These are phyloP conservation scores for Paradendryphiella salina DNA, from an alignment of 2,329 filamentous ascomycete species.

Conservation along the genomic window DNA sequence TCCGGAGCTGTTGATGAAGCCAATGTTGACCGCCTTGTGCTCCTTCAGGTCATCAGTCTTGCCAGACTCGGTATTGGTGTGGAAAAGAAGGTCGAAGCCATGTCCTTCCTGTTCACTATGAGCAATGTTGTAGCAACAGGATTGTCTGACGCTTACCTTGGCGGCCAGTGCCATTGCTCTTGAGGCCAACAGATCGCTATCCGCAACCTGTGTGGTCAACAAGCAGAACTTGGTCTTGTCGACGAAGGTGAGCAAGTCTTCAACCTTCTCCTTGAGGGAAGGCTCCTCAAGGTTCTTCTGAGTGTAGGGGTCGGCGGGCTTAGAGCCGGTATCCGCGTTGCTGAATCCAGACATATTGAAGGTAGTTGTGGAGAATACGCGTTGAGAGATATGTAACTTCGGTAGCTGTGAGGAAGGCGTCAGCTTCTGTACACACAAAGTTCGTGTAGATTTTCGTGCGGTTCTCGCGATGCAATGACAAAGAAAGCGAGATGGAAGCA, in stretches of 20 bases:
- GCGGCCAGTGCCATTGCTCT: conserved; percentile 84
- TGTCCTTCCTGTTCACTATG: conserved; percentile 64
- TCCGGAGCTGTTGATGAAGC: conserved; percentile 74
- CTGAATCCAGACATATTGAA: conserved; percentile 44
- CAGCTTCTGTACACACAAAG: conserved; percentile 23
- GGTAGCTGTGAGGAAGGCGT: conserved; percentile 25
- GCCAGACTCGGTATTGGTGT: conserved; percentile 87
- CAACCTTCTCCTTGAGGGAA: conserved; percentile 72
- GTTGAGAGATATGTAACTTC: conserved; percentile 9
- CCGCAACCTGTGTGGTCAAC: conserved; percentile 76
- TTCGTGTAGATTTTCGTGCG: conserved; percentile 8
- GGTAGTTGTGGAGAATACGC: conserved; percentile 16
- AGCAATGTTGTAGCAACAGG: not conserved
- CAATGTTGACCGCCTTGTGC: conserved; percentile 76
- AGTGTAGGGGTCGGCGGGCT: conserved; percentile 75
- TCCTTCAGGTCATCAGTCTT: conserved; percentile 79
- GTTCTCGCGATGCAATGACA: conserved; percentile 11
- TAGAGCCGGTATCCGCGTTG: conserved; percentile 47
- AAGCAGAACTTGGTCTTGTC: conserved; percentile 79
- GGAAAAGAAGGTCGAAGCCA: conserved; percentile 82
- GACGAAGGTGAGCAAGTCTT: conserved; percentile 72
- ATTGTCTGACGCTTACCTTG: conserved; percentile 57
- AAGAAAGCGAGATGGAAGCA: conserved; percentile 12
- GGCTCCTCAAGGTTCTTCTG: conserved; percentile 74
- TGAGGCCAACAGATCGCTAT: conserved; percentile 70